These are phyloP conservation scores for Colletotrichum noveboracense DNA, from an alignment of 2,329 filamentous ascomycete species.

Conservation along the genomic window DNA sequence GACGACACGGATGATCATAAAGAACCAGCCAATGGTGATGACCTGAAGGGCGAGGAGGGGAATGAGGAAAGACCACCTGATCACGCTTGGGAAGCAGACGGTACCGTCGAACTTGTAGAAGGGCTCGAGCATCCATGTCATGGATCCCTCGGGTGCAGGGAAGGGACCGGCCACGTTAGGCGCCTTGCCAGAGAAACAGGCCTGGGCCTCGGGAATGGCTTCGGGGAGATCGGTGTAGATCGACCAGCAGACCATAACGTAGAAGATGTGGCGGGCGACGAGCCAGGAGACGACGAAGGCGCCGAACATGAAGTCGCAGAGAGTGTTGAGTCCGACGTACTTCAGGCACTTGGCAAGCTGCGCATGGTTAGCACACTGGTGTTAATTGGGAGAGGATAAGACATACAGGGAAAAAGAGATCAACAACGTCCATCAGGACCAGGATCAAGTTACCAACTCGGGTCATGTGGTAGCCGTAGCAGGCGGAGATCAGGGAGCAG, in stretches of 20 bases:
- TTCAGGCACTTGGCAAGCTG: conserved; percentile 92
- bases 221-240: conserved; percentile 71
- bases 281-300: conserved; percentile 89
- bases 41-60: conserved; percentile 79
- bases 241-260: conserved; percentile 81
- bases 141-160: conserved; percentile 53
- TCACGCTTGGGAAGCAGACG: conserved; percentile 78
- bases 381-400: neutral
- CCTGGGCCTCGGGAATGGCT: conserved; percentile 59
- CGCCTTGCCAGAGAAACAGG: conserved; percentile 72
- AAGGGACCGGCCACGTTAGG: conserved; percentile 60
- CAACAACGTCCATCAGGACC: conserved; percentile 91
- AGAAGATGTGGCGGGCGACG: conserved; percentile 80
- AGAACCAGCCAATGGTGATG: conserved; percentile 87
- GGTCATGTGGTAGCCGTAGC: conserved; percentile 86
- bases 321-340: conserved; percentile 76
- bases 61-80: conserved; percentile 79
- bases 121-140: conserved; percentile 73
- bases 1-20: conserved; percentile 85
- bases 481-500: conserved; percentile 76
- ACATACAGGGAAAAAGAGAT: conserved; percentile 83
- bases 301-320: conserved; percentile 85
- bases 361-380: conserved; percentile 6
- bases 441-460: conserved; percentile 89
- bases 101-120: conserved; percentile 73